Conservation (phyloP, 2,329 filamentous ascomycete species). For the Sclerotinia trifoliorum region DNA sequence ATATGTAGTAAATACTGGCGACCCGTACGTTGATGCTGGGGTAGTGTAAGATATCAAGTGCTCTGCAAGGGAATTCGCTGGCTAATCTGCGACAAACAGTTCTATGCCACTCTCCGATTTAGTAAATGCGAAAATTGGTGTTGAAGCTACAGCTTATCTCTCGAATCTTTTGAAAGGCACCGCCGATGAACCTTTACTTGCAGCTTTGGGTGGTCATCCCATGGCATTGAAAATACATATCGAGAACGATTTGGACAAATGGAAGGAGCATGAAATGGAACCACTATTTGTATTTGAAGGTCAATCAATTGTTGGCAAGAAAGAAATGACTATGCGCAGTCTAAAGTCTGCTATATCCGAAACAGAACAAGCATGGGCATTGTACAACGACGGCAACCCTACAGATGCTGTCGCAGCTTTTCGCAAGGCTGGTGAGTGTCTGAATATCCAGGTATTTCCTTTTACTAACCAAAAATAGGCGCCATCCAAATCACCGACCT, state of each 20-base stretch:
- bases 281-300: conserved; percentile 93
- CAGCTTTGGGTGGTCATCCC: conserved; percentile 85
- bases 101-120: conserved; percentile 63
- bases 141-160: conserved; percentile 90
- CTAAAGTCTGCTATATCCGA: conserved; percentile 65
- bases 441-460: background rate
- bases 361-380: conserved; percentile 77
- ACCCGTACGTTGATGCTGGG: conserved; percentile 13
- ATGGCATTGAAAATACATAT: conserved; percentile 74
- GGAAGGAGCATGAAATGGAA: conserved; percentile 68
- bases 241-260: conserved; percentile 70
- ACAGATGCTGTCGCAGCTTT: conserved; percentile 83
- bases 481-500: conserved; percentile 70
- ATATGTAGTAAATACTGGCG: conserved; percentile 16
- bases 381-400: conserved; percentile 80
- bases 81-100: conserved; percentile 24
- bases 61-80: background rate
- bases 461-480: conserved; percentile 50
- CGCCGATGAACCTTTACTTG: conserved; percentile 81
- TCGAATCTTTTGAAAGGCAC: conserved; percentile 70
- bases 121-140: conserved; percentile 71
- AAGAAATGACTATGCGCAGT: conserved; percentile 65
- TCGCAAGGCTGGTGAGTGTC: conserved; percentile 68
- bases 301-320: conserved; percentile 73
- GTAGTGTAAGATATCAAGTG: conserved; percentile 2